phyloP scores from a whole-genome alignment of 2,329 filamentous ascomycete species.

The Diaporthe vexans region DNA sequence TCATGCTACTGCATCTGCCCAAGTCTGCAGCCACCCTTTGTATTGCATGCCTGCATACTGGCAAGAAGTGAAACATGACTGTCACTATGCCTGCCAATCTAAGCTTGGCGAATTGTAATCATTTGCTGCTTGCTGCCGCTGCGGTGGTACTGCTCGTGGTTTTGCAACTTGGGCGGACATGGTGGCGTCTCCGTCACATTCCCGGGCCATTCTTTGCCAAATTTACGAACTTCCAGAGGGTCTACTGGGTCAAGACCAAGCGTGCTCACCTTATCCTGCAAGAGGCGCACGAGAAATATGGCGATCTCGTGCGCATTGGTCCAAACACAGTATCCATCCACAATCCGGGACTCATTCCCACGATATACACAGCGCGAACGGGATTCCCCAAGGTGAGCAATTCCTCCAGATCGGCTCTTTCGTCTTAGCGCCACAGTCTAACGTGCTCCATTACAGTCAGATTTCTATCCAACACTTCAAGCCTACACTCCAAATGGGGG shows the following conservation, averaged over 20 bases:
- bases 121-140: background rate
- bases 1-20: background rate
- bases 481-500: slow-evolving; percentile 45
- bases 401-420: background rate
- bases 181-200: slow-evolving; percentile 44
- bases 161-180: slow-evolving; percentile 22
- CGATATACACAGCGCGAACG: slow-evolving; percentile 43
- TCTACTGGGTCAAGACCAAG: slow-evolving; percentile 44
- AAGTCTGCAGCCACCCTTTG: background rate
- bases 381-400: slow-evolving; percentile 45
- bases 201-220: slow-evolving; percentile 44
- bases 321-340: slow-evolving; percentile 63
- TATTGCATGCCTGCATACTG: background rate
- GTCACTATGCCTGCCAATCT: background rate
- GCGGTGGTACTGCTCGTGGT: background rate
- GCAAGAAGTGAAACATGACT: background rate
- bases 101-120: background rate
- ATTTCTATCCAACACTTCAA: slow-evolving; percentile 48
- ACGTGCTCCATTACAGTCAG: slow-evolving; percentile 38
- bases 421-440: background rate
- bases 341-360: slow-evolving; percentile 51
- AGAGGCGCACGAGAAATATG: slow-evolving; percentile 58
- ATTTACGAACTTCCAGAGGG: slow-evolving; percentile 43
- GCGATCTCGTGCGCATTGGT: slow-evolving; percentile 63
- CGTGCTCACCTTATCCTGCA: slow-evolving; percentile 41